A percentile compares a stretch with the other conserved stretches of the same genome.
Evolutionary conservation across 345 rosid species (phyloP).

Genomic region (Gossypium anomalum): DNA sequence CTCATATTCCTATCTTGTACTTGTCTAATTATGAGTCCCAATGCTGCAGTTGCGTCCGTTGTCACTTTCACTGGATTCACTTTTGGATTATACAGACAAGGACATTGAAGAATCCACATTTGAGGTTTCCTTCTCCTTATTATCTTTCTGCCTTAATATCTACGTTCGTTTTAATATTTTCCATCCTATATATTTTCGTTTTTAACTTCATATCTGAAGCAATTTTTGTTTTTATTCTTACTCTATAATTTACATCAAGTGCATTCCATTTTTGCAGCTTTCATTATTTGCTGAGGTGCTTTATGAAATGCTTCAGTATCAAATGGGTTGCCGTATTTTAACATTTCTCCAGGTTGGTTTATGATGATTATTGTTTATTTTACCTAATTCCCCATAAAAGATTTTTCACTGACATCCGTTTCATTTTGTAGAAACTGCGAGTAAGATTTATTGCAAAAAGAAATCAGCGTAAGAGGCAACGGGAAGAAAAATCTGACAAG

Average conservation of each 20-base stretch:
- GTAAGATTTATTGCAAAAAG: slow-evolving; percentile 56
- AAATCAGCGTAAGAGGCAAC: slow-evolving; percentile 73
- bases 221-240: not conserved
- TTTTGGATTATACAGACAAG: slow-evolving; percentile 85
- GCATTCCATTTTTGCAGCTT: slow-evolving; percentile 46
- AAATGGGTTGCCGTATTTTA: slow-evolving; percentile 82
- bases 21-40: slow-evolving; percentile 12
- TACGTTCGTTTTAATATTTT: not conserved
- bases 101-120: slow-evolving; percentile 88
- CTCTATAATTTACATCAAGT: slow-evolving; percentile 9
- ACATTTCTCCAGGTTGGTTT: slow-evolving; percentile 75
- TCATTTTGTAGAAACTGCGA: slow-evolving; percentile 53
- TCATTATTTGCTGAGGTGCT: slow-evolving; percentile 89
- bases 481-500: slow-evolving; percentile 48
- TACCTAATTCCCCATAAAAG: slow-evolving; percentile 7
- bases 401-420: slow-evolving; percentile 3
- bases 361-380: slow-evolving; percentile 3
- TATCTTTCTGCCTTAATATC: slow-evolving; percentile 11
- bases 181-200: not conserved
- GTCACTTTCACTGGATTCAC: slow-evolving; percentile 86
- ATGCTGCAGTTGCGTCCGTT: slow-evolving; percentile 63
- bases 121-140: slow-evolving; percentile 49
- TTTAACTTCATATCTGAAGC: not conserved
- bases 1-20: not conserved
- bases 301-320: slow-evolving; percentile 90